Evolutionary conservation across 331 rosid species (phyloP), one percentile per base, ranked within the genome.

Genomic region (Pyracantha coccinea): DNA sequence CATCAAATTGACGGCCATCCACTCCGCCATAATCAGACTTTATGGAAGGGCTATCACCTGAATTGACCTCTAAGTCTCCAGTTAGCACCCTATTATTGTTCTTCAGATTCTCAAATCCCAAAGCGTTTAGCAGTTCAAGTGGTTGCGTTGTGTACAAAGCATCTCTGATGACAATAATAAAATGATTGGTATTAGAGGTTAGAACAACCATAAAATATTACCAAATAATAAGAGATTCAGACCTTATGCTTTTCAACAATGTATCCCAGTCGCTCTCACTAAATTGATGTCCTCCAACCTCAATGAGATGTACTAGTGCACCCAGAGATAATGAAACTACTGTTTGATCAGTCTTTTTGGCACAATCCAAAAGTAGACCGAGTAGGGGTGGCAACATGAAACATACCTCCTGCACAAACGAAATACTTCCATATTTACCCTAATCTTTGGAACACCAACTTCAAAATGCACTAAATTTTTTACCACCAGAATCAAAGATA

Each of bases 231-330:
- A 57, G 71, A 79, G 60, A 67, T 58, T 52, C 44, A 41, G 70
- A 90, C 99, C 99, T 92, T 76, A 92, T 87, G 92, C 99, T 92
- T 82, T 83, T 92, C 82, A 96, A 86, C 76, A 96, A 84, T 17
- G 93, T 90, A 77, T 96, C 94, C 99, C 99, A 96, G 80, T 96
- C 99, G 27, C 76, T 84, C 72, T 88, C 94, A 77, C 96, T 92
- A 75, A 96, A 96, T 74, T 96, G 99, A 87, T 96, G 99, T 67
- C 99, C 99, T 73, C 99, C 99, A 21, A 92, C 99, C 83, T 96
- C 98, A 78, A 89, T 90, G 72, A 96, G 94, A 85, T 96, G 99
- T 75, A 88, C 97, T 71, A 96, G 80, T 59, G 99, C 99, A 80
- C 96, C 99, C 70, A 96, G 93, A 82, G 99, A 89, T 82, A 96